A percentile compares a stretch with the other conserved stretches of the same genome.
Conservation (phyloP, 768 basidiomycete species). For the Gymnopilus junonius region DNA sequence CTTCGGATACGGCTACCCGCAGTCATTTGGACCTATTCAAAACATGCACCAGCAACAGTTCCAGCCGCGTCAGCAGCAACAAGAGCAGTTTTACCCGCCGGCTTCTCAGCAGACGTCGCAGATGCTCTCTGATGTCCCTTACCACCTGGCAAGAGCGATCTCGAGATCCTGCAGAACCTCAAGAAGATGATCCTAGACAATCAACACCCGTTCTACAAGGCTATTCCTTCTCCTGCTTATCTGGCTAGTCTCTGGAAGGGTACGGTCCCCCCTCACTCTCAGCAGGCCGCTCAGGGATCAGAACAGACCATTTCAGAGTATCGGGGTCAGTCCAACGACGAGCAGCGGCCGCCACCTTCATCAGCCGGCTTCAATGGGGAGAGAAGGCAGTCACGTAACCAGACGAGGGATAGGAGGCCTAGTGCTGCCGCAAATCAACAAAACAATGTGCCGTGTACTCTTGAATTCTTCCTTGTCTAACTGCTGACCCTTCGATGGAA, state of each 20-base stretch:
- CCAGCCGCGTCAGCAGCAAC: constrained; percentile 25
- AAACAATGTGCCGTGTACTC: constrained; percentile 6
- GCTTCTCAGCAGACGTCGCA: constrained; percentile 18
- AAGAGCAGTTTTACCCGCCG: constrained; percentile 26
- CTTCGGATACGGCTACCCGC: constrained; percentile 43
- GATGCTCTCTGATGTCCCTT: constrained; percentile 26
- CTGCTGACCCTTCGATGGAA: background rate
- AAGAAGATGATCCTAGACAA: constrained; percentile 72
- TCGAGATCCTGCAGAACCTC: constrained; percentile 76
- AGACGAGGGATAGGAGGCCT: constrained; percentile 11
- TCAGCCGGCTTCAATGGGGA: constrained; percentile 4
- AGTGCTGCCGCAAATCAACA: constrained; percentile 8
- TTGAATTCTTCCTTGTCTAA: background rate
- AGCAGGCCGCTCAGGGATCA: background rate
- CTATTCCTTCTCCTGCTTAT: constrained; percentile 65
- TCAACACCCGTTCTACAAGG: constrained; percentile 74
- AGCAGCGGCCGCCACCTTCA: background rate
- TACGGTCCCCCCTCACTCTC: constrained; percentile 28
- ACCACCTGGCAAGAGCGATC: constrained; percentile 64
- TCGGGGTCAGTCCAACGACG: constrained; percentile 8
- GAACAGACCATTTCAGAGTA: constrained; percentile 5
- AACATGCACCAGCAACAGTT: constrained; percentile 32
- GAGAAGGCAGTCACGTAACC: background rate
- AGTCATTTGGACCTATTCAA: constrained; percentile 33
- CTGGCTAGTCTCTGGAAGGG: constrained; percentile 72